phyloP scores from a whole-genome alignment of 1,284 basidiomycete species.

The Melampsora larici-populina region DNA sequence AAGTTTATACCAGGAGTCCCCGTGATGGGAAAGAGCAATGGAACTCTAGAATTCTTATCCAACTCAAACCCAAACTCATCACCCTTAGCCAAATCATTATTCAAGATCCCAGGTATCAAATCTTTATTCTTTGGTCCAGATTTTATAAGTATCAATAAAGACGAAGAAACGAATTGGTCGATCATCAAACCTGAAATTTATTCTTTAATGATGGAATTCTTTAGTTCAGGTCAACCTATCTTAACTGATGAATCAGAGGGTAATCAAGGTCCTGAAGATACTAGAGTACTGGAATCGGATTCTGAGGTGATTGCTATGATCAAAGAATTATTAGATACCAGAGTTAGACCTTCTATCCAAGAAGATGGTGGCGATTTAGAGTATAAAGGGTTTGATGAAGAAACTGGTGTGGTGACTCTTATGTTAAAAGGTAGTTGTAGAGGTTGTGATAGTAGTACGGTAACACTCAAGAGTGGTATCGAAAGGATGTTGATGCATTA shows the following conservation, averaged over 20 bases:
- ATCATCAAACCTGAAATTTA: slow-evolving; percentile 42
- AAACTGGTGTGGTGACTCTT: slow-evolving; percentile 36
- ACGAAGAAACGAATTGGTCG: slow-evolving; percentile 11
- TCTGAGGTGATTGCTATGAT: slow-evolving; percentile 38
- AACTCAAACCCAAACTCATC: slow-evolving; percentile 4
- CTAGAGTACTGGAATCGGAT: slow-evolving; percentile 24
- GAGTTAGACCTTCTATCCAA: slow-evolving; percentile 38
- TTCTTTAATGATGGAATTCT: slow-evolving; percentile 37
- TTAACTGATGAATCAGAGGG: slow-evolving; percentile 14
- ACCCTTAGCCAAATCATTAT: slow-evolving; percentile 19
- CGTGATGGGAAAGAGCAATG: slow-evolving; percentile 5
- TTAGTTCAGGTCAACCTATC: slow-evolving; percentile 20
- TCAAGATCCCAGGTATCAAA: slow-evolving; percentile 26
- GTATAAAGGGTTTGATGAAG: slow-evolving; percentile 57
- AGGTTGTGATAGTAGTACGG: slow-evolving; percentile 38
- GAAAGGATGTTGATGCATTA: slow-evolving; percentile 41
- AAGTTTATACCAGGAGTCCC: slow-evolving; percentile 30
- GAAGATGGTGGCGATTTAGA: slow-evolving; percentile 60
- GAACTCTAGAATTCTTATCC: slow-evolving; percentile 17
- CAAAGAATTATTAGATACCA: slow-evolving; percentile 35
- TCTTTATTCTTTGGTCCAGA: slow-evolving; percentile 41
- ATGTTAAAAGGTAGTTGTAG: slow-evolving; percentile 42
- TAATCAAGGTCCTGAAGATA: slow-evolving; percentile 14
- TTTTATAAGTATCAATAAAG: slow-evolving; percentile 40
- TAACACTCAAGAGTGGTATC: slow-evolving; percentile 39